These are phyloP conservation scores for Jasminum sambac DNA, from an alignment of 257 asterid genomes.

Conservation along the genomic window DNA sequence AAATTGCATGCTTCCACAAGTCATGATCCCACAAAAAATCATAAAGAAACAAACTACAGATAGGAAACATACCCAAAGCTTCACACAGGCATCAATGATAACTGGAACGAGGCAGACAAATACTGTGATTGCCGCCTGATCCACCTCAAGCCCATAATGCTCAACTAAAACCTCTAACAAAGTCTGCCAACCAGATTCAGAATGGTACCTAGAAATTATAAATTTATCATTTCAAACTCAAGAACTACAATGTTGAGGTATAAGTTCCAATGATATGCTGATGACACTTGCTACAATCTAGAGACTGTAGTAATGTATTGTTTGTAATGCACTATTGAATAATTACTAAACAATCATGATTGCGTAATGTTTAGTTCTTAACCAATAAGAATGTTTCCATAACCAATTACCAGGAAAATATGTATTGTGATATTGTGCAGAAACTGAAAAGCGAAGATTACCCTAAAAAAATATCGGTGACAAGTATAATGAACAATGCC, in stretches of 20 bases:
- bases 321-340: neutral
- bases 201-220: conserved; percentile 74
- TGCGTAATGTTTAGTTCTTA: conserved; percentile 6
- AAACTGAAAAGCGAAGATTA: conserved; percentile 36
- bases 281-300: neutral
- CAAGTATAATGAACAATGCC: conserved; percentile 81
- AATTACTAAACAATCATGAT: neutral
- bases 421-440: neutral
- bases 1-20: neutral
- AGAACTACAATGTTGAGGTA: neutral
- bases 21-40: neutral
- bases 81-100: conserved; percentile 78
- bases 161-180: conserved; percentile 70
- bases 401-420: neutral
- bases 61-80: conserved; percentile 80
- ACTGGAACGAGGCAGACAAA: conserved; percentile 82
- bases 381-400: neutral
- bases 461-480: conserved; percentile 93
- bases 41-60: conserved; percentile 14
- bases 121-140: conserved; percentile 60
- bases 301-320: neutral
- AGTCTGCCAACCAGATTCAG: conserved; percentile 94
- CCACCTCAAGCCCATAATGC: conserved; percentile 86
- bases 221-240: neutral
- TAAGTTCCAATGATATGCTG: neutral